Percentiles rank a stretch among this genome's conserved stretches.
Evolutionary conservation across 306 rosid species (phyloP).

Genomic region (Delonix regia): DNA sequence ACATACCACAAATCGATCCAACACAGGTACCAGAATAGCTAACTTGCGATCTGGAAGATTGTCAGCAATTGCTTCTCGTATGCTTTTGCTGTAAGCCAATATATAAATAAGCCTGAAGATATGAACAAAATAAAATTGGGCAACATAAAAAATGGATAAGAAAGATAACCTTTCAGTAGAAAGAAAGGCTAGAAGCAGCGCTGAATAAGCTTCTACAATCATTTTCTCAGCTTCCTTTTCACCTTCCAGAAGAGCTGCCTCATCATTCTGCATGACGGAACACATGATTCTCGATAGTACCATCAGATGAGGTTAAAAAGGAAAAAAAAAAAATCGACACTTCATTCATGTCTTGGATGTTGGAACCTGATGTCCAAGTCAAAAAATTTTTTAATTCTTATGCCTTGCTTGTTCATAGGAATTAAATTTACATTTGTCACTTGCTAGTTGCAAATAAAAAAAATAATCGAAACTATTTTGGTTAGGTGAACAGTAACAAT

Average conservation of each 20-base stretch:
- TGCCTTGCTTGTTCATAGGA: conserved; percentile 1
- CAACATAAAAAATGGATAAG: conserved; percentile 6
- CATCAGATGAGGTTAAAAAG: conserved; percentile 22
- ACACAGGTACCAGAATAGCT: conserved; percentile 81
- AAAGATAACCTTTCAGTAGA: conserved; percentile 53
- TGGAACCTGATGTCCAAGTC: background rate
- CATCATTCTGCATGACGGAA: conserved; percentile 68
- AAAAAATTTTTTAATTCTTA: conserved; percentile 4
- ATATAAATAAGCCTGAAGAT: background rate
- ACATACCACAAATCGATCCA: conserved; percentile 98
- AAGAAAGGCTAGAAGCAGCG: conserved; percentile 61
- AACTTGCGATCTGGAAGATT: conserved; percentile 65
- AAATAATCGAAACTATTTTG: conserved; percentile 8
- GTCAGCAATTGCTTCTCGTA: conserved; percentile 53
- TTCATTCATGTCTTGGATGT: background rate
- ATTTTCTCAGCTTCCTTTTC: conserved; percentile 91
- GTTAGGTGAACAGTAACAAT: background rate
- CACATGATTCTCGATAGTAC: conserved; percentile 31
- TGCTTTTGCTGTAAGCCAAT: conserved; percentile 47
- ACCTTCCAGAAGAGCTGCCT: conserved; percentile 80
- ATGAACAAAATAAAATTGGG: background rate
- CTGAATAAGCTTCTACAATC: conserved; percentile 61
- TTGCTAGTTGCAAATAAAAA: background rate
- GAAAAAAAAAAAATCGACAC: background rate
- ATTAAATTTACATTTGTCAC: background rate